Evolutionary conservation across 2,329 filamentous ascomycete species (phyloP), one percentile per base, ranked within the genome.

Genomic region (Pseudogymnoascus sp.): DNA sequence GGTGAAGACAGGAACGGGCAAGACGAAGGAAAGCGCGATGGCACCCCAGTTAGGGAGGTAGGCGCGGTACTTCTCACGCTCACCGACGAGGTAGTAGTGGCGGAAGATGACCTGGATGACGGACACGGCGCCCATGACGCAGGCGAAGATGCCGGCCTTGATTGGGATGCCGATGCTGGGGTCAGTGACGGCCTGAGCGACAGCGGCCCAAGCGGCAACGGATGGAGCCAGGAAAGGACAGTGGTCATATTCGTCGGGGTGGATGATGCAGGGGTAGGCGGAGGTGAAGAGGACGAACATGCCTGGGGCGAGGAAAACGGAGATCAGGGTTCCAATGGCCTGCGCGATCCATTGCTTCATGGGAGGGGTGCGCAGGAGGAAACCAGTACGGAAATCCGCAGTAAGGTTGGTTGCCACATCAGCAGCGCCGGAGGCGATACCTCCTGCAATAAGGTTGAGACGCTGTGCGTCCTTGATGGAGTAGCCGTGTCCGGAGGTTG

Each of bases 201-300:
- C 83, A 4, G 86, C 86, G 39, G 80, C 77, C 86, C 85, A 89
- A 0, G 86, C 85, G 0, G 80, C 74, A 12, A 88, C 85, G 2
- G 83, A 86, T 3, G 86, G 86, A 1, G 82, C 82, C 7, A 71
- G 68, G 74, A 89, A 89, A 33, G 81, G 73, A 69, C 86, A 89
- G 4, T 62, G 61, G 11, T 75, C 74, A 4, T 77, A 73, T 1
- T 73, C 74, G 1, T 74, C 69, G 15, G 73, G 64, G 62, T 80
- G 75, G 69, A 83, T 79, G 66, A 89, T 85, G 69, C 86, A 89
- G 0, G 85, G 86, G 71, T 89, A 89, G 0, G 86, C 86, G 4
- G 80, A 78, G 64, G 83, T 80, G 75, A 88, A 88, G 47, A 88
- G 80, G 35, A 87, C 80, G 68, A 88, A 89, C 66, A 89, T 79